Percentiles rank a stretch among this genome's conserved stretches.
Evolutionary conservation across 306 rosid species (phyloP).

Genomic region (Citrullus colocynthis): DNA sequence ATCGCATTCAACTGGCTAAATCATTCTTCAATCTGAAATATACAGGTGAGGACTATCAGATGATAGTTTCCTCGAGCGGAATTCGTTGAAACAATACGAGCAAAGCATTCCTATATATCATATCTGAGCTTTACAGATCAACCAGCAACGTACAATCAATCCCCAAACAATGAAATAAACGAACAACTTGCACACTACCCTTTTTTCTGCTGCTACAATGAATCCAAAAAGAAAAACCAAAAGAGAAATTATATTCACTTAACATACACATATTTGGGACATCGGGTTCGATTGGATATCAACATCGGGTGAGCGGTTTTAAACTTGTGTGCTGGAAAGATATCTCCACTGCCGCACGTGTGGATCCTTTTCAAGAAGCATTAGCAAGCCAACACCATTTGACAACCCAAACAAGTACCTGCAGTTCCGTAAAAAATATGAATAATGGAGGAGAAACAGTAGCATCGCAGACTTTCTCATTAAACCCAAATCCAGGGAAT

Average conservation of each 20-base stretch:
- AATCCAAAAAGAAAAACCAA: constrained; percentile 12
- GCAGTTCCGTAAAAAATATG: constrained; percentile 11
- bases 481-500: background rate
- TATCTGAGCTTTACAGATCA: constrained; percentile 29
- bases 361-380: constrained; percentile 59
- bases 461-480: background rate
- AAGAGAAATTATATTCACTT: constrained; percentile 3
- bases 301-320: constrained; percentile 14
- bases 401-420: constrained; percentile 68
- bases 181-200: constrained; percentile 36
- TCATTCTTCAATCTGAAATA: constrained; percentile 5
- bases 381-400: constrained; percentile 50
- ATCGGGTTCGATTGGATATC: constrained; percentile 8
- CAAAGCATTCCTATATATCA: constrained; percentile 13
- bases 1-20: background rate
- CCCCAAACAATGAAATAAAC: constrained; percentile 27
- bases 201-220: constrained; percentile 26
- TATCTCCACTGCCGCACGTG: constrained; percentile 62
- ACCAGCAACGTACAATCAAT: constrained; percentile 36
- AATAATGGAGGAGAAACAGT: background rate
- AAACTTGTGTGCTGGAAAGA: constrained; percentile 61
- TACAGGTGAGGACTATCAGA: background rate
- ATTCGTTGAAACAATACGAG: constrained; percentile 18
- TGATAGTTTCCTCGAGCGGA: constrained; percentile 12
- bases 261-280: constrained; percentile 16